These are phyloP conservation scores for Apiosordaria backusii DNA, from an alignment of 495 filamentous ascomycete genomes.

Conservation along the genomic window DNA sequence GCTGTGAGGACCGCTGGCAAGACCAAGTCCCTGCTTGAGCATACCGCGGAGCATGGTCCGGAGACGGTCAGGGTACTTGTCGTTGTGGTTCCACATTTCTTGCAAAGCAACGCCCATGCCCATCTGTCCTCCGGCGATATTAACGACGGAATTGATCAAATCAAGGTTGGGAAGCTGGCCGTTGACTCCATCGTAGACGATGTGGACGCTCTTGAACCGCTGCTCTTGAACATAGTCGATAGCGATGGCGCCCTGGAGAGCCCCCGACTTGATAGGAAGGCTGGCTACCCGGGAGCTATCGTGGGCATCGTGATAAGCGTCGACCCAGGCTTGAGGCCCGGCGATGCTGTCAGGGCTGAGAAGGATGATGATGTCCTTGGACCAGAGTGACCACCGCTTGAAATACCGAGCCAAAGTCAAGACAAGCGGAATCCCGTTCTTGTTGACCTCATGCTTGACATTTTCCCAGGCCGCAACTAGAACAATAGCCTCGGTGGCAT, in stretches of 20 bases:
- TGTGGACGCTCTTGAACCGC: conserved; percentile 79
- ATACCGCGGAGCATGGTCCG: conserved; percentile 90
- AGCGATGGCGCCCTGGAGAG: conserved; percentile 86
- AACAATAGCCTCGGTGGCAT: conserved; percentile 97
- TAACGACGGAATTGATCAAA: conserved; percentile 88
- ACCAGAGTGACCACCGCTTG: conserved; percentile 96
- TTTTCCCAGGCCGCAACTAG: conserved; percentile 87
- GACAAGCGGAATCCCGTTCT: conserved; percentile 79
- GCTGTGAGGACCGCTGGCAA: conserved; percentile 88
- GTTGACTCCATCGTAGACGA: conserved; percentile 95
- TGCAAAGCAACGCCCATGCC: conserved; percentile 78
- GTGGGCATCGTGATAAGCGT: conserved; percentile 93
- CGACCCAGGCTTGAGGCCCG: conserved; percentile 94
- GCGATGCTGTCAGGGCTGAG: conserved; percentile 83
- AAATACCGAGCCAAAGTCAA: conserved; percentile 90
- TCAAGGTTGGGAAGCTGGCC: conserved; percentile 94
- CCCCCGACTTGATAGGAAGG: conserved; percentile 87
- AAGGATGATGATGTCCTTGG: conserved; percentile 94
- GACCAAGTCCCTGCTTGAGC: conserved; percentile 84
- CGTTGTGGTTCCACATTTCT: conserved; percentile 78
- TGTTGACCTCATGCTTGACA: conserved; percentile 72
- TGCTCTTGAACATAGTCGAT: conserved; percentile 87
- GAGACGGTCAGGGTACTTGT: conserved; percentile 77
- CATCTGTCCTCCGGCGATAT: conserved; percentile 88
- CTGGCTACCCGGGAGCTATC: conserved; percentile 60